Evolutionary conservation across 371 early-diverging fungal species (phyloP), one percentile per base, ranked within the genome.

Genomic region (Basidiobolus meristosporus): DNA sequence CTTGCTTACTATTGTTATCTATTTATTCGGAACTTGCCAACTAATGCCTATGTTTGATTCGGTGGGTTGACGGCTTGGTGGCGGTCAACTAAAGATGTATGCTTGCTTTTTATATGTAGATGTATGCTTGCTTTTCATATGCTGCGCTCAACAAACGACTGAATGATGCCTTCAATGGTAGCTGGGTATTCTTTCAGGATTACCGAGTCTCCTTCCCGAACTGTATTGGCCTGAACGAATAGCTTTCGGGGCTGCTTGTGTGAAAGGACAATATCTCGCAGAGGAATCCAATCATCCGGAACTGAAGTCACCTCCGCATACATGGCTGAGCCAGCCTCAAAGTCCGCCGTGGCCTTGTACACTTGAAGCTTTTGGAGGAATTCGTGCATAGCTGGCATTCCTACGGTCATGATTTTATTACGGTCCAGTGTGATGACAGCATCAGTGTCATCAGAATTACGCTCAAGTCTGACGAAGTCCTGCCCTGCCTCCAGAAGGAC

Each of bases 311-410:
- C 37, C 11, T 65, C 59, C 22, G 50, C 32, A 46, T 69, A 75
- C 30, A 68, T 55, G 19, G 48, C 17, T 6, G 57, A 50, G 6
- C 70, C 74, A 15, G 41, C 42, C 23, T 46, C 54, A 29, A 58
- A 60, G 43, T 68, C 71, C 4, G 61, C 73, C 12, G 70, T 72
- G 1, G 67, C 57, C 53, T 70, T 72, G 58, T 60, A 66, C 19
- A 68, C 48, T 34, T 68, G 68, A 11, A 72, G 50, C 44, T 71
- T 62, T 10, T 47, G 52, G 45, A 70, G 60, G 38, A 70, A 70
- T 23, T 55, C 53, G 10, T 51, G 51, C 3, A 74, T 59, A 23
- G 75, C 72, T 21, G 63, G 55, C 10, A 57, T 52, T 19, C 70
- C 75, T 7, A 57, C 56, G 1, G 60, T 56, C 23, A 51, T 40